phyloP scores from a whole-genome alignment of 108 stramenopile genomes.

The Stephanodiscus minutulus region DNA sequence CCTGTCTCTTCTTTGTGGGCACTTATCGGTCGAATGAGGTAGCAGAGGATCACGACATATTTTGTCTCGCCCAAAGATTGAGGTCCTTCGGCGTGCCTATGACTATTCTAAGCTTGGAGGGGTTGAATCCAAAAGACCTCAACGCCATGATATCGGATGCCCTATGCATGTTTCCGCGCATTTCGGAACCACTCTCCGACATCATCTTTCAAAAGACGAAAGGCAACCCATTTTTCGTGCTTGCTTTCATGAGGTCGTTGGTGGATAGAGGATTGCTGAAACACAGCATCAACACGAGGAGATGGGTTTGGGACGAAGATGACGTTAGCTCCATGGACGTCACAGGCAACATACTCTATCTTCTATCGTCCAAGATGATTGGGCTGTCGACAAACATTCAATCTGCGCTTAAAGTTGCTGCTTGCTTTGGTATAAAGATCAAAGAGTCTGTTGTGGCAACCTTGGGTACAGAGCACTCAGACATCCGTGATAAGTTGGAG shows the following conservation, averaged over 20 bases:
- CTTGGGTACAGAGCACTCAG: not conserved
- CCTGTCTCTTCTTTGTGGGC: conserved; percentile 42
- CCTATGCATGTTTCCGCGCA: conserved; percentile 19
- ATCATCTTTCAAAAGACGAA: conserved; percentile 34
- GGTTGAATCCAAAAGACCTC: conserved; percentile 18
- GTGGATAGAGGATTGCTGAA: no score
- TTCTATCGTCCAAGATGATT: no score
- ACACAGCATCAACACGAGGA: conserved; percentile 15
- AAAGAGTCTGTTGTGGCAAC: conserved; percentile 11
- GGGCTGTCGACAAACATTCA: not conserved
- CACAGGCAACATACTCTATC: no score
- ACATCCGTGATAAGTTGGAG: conserved; percentile 7
- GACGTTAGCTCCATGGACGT: no score
- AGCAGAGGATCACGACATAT: conserved; percentile 24
- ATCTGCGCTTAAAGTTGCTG: not conserved
- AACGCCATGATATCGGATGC: conserved; percentile 29
- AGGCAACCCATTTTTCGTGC: conserved; percentile 37
- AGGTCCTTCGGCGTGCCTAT: conserved; percentile 7
- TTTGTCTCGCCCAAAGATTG: conserved; percentile 20
- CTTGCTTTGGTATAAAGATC: not conserved
- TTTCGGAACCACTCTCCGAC: conserved; percentile 24
- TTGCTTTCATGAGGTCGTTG: no score
- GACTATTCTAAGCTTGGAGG: no score
- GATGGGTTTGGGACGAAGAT: no score
- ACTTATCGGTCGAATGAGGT: conserved; percentile 35